A percentile compares a stretch with the other conserved stretches of the same genome.
phyloP scores from a whole-genome alignment of 2,329 filamentous ascomycete genomes.

The Calonectria hawksworthii region DNA sequence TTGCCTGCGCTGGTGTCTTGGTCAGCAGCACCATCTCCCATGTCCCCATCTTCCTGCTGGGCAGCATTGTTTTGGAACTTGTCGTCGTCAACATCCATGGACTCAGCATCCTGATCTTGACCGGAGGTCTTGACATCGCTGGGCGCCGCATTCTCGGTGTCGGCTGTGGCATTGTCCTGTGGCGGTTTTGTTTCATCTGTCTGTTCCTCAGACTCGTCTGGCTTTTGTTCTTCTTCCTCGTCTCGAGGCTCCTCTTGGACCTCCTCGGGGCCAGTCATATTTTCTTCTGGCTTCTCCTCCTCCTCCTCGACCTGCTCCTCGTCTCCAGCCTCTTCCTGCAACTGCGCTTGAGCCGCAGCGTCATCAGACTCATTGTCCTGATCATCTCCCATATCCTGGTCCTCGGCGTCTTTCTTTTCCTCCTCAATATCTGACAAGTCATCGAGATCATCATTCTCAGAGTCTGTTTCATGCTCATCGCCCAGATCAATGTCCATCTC shows the following conservation, averaged over 20 bases:
- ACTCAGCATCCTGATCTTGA: constrained; percentile 74
- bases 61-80: constrained; percentile 71
- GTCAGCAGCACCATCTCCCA: constrained; percentile 75
- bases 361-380: constrained; percentile 55
- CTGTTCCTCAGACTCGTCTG: constrained; percentile 68
- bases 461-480: constrained; percentile 72
- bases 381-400: constrained; percentile 55
- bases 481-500: constrained; percentile 90
- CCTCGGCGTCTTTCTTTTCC: constrained; percentile 54
- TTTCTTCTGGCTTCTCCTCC: constrained; percentile 66
- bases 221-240: constrained; percentile 61
- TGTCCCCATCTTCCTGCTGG: constrained; percentile 75
- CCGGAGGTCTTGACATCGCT: constrained; percentile 76
- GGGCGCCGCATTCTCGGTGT: constrained; percentile 73
- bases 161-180: constrained; percentile 64
- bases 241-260: constrained; percentile 60
- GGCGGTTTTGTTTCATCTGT: constrained; percentile 53
- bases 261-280: constrained; percentile 55
- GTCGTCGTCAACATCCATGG: constrained; percentile 74
- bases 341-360: constrained; percentile 53
- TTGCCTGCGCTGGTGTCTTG: constrained; percentile 74
- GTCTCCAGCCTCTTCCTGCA: constrained; percentile 54
- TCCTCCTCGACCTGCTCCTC: constrained; percentile 65
- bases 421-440: constrained; percentile 69
- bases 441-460: constrained; percentile 70